A percentile compares a stretch with the other conserved stretches of the same genome.
These are phyloP conservation scores for Hydnomerulius pinastri DNA, from an alignment of 768 basidiomycete species.

Conservation along the genomic window DNA sequence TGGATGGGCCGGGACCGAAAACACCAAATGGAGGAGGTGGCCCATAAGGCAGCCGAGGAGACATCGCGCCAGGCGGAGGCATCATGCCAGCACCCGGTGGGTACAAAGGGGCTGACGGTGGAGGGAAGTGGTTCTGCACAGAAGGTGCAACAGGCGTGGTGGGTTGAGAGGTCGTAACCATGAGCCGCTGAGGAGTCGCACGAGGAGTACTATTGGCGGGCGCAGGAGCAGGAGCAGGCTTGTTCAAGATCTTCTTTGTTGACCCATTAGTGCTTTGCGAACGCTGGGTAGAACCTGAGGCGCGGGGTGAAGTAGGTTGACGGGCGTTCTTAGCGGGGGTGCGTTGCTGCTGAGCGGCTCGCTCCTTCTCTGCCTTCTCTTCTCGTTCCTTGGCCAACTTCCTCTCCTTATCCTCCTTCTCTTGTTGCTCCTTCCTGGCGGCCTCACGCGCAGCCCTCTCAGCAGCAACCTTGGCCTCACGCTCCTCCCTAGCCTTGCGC, in stretches of 20 bases:
- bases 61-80: conserved; percentile 45
- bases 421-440: conserved; percentile 47
- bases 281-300: conserved; percentile 50
- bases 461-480: conserved; percentile 53
- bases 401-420: conserved; percentile 68
- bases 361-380: conserved; percentile 54
- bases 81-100: conserved; percentile 42
- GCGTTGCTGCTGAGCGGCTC: conserved; percentile 50
- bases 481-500: conserved; percentile 62
- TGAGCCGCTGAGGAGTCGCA: conserved; percentile 38
- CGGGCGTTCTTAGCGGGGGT: conserved; percentile 49
- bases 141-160: conserved; percentile 42
- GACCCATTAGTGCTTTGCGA: conserved; percentile 48
- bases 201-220: conserved; percentile 35
- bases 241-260: conserved; percentile 65
- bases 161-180: conserved; percentile 44
- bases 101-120: conserved; percentile 52
- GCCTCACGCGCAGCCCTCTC: conserved; percentile 48
- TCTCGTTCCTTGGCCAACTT: conserved; percentile 65
- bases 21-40: conserved; percentile 52
- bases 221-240: conserved; percentile 37
- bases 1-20: conserved; percentile 47
- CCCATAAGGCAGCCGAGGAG: conserved; percentile 56
- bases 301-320: conserved; percentile 52
- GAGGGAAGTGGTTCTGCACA: conserved; percentile 40